phyloP scores from a whole-genome alignment of 2,329 filamentous ascomycete species.

The Fusarium miscanthi region DNA sequence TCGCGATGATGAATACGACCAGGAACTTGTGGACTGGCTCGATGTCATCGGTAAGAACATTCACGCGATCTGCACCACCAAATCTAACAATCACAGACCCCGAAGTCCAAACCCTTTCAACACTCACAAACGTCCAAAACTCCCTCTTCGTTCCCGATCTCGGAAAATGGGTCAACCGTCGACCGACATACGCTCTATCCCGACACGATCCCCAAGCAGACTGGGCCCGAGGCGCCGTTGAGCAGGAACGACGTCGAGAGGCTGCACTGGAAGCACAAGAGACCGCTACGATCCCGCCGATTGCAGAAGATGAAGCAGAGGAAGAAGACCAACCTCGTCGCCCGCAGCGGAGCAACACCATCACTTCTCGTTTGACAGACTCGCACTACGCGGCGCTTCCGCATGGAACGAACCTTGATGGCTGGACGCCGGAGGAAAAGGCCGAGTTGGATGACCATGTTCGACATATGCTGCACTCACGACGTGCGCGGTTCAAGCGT shows the following conservation, averaged over 20 bases:
- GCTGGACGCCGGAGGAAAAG: slow-evolving; percentile 81
- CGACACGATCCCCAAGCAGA: slow-evolving; percentile 51
- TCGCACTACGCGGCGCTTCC: slow-evolving; percentile 84
- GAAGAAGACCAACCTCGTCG: slow-evolving; percentile 23
- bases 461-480: slow-evolving; percentile 86
- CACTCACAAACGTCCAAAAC: slow-evolving; percentile 89
- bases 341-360: slow-evolving; percentile 62
- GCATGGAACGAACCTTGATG: slow-evolving; percentile 75
- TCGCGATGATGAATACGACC: slow-evolving; percentile 51
- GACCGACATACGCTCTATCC: slow-evolving; percentile 81
- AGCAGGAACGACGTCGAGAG: slow-evolving; percentile 33
- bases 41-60: slow-evolving; percentile 53
- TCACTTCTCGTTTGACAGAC: slow-evolving; percentile 75
- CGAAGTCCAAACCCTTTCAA: slow-evolving; percentile 84
- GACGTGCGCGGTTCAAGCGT: slow-evolving; percentile 81
- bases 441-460: slow-evolving; percentile 86
- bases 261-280: slow-evolving; percentile 9
- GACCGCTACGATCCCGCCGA: not conserved
- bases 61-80: not conserved
- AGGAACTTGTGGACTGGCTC: slow-evolving; percentile 54
- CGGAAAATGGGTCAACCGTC: slow-evolving; percentile 79
- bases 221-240: slow-evolving; percentile 39
- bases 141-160: slow-evolving; percentile 87
- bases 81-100: slow-evolving; percentile 67
- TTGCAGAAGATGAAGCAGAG: slow-evolving; percentile 14